Evolutionary conservation across 2,329 filamentous ascomycete species (phyloP).

Genomic region (Epichloe bromicola): DNA sequence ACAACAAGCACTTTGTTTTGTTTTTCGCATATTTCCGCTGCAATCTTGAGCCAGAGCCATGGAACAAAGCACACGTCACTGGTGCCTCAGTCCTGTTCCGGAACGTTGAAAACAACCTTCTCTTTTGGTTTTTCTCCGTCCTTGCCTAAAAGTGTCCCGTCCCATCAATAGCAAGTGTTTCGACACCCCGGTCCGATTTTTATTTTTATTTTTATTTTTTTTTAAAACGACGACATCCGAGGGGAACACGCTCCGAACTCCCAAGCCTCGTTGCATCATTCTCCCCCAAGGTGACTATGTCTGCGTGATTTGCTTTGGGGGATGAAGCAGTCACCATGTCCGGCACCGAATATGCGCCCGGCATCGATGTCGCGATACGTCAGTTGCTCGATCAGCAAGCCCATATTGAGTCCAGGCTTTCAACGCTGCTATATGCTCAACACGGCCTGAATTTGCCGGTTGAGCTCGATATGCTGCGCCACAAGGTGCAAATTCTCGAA

Average conservation of each 20-base stretch:
- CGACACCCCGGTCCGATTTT: neutral
- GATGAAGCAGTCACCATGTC: slow-evolving; percentile 7
- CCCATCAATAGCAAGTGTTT: neutral
- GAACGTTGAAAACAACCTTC: neutral
- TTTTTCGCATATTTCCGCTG: slow-evolving; percentile 1
- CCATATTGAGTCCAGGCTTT: slow-evolving; percentile 38
- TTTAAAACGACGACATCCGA: neutral
- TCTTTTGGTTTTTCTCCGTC: neutral
- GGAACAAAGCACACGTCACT: slow-evolving; percentile 4
- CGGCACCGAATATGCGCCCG: slow-evolving; percentile 6
- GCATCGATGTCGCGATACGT: slow-evolving; percentile 19
- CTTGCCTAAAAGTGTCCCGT: neutral
- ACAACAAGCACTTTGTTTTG: slow-evolving; percentile 3
- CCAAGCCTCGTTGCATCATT: neutral
- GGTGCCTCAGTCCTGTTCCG: slow-evolving; percentile 2
- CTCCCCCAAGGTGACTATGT: slow-evolving; percentile 1
- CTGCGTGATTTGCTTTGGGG: slow-evolving; percentile 2
- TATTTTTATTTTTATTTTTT: no score
- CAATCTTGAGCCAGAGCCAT: slow-evolving; percentile 5
- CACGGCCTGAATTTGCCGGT: slow-evolving; percentile 33
- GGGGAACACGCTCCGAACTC: neutral
- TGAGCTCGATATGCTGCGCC: slow-evolving; percentile 42
- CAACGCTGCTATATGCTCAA: slow-evolving; percentile 32
- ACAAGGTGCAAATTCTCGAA: slow-evolving; percentile 39
- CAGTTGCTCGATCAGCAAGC: slow-evolving; percentile 38